Evolutionary conservation across 768 basidiomycete genomes (phyloP).

Genomic region (Mycena albidolilacea): DNA sequence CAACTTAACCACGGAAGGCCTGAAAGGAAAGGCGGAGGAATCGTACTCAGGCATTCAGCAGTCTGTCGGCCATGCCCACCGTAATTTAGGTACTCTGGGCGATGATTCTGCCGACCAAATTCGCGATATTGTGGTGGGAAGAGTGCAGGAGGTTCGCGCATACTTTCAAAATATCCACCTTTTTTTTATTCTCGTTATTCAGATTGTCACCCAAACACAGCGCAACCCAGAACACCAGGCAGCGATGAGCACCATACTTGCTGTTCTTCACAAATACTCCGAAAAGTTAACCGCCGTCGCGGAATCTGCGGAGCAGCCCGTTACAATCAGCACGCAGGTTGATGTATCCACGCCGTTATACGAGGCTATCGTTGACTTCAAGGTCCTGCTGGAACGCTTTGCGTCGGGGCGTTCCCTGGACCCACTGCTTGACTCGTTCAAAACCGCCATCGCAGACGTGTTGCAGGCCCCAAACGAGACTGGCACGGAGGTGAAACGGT

Average conservation of each 20-base stretch:
- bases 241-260: constrained; percentile 50
- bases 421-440: constrained; percentile 45
- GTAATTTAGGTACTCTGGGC: constrained; percentile 36
- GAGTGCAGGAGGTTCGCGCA: constrained; percentile 49
- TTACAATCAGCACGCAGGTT: constrained; percentile 25
- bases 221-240: constrained; percentile 49
- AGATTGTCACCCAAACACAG: constrained; percentile 49
- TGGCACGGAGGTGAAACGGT: constrained; percentile 39
- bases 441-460: constrained; percentile 31
- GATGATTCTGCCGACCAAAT: constrained; percentile 42
- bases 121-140: constrained; percentile 45
- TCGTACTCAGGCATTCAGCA: constrained; percentile 28
- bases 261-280: constrained; percentile 52
- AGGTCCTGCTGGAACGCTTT: constrained; percentile 53
- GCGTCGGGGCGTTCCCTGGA: constrained; percentile 52
- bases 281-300: constrained; percentile 42
- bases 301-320: constrained; percentile 30
- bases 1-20: constrained; percentile 39
- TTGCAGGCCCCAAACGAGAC: constrained; percentile 32
- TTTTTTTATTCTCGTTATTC: background rate
- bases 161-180: background rate
- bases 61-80: constrained; percentile 30
- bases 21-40: constrained; percentile 41
- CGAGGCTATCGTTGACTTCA: constrained; percentile 46
- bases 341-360: constrained; percentile 36